A percentile compares a stretch with the other conserved stretches of the same genome.
phyloP scores from a whole-genome alignment of 108 stramenopile genomes.

The Cyclotella choctawhatcheeana region DNA sequence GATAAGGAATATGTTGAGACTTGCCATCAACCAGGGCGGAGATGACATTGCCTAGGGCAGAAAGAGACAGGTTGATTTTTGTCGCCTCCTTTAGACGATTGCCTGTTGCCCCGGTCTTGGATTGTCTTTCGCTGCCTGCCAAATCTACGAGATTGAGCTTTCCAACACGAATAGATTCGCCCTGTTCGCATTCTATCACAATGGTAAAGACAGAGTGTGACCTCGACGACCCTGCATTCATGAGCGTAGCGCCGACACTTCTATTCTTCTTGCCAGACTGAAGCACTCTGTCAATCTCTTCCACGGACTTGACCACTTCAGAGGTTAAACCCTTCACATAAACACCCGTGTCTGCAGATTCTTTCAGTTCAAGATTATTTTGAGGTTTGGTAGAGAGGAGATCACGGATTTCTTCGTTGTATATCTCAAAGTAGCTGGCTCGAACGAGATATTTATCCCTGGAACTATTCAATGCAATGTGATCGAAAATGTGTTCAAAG shows the following conservation, averaged over 20 bases:
- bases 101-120: conserved; percentile 97
- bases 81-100: conserved; percentile 91
- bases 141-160: conserved; percentile 98
- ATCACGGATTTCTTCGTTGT: conserved; percentile 99
- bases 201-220: conserved; percentile 92
- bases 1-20: conserved; percentile 96
- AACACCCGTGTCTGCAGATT: conserved; percentile 74
- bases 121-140: conserved; percentile 94
- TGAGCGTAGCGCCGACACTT: conserved; percentile 86
- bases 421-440: conserved; percentile 97
- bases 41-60: conserved; percentile 98
- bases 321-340: conserved; percentile 89
- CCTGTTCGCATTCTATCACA: conserved; percentile 60
- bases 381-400: conserved; percentile 76
- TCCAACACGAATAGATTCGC: conserved; percentile 85
- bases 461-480: conserved; percentile 64
- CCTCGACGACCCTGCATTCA: conserved; percentile 91
- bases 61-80: conserved; percentile 95
- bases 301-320: conserved; percentile 72
- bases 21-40: conserved; percentile 94
- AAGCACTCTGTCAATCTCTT: conserved; percentile 86
- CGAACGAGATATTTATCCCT: conserved; percentile 92
- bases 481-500: conserved; percentile 89
- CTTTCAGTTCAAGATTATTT: conserved; percentile 81
- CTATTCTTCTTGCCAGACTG: conserved; percentile 89